Evolutionary conservation across 2,329 filamentous ascomycete genomes (phyloP).

Genomic region (Microcyclospora tardicrescens): DNA sequence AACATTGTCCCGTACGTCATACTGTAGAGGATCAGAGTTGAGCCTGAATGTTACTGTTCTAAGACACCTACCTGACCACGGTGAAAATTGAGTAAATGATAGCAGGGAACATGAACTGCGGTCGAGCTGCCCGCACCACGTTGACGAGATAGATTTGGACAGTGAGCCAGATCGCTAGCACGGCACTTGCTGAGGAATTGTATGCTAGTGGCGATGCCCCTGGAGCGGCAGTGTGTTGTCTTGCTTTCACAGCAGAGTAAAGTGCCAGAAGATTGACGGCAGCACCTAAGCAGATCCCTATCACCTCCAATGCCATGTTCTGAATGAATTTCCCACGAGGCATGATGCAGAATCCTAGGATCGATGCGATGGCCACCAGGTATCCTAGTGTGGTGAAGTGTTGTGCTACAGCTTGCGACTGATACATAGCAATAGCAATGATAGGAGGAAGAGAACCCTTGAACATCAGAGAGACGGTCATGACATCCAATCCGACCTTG

Average conservation of each 20-base stretch:
- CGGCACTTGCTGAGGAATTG: slow-evolving; percentile 60
- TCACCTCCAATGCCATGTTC: slow-evolving; percentile 47
- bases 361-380: slow-evolving; percentile 51
- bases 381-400: slow-evolving; percentile 47
- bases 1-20: slow-evolving; percentile 51
- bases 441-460: slow-evolving; percentile 24
- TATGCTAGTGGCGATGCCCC: slow-evolving; percentile 32
- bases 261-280: slow-evolving; percentile 49
- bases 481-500: slow-evolving; percentile 14
- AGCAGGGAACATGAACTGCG: slow-evolving; percentile 53
- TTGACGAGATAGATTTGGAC: slow-evolving; percentile 57
- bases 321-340: slow-evolving; percentile 61
- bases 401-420: slow-evolving; percentile 34
- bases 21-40: slow-evolving; percentile 10
- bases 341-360: slow-evolving; percentile 52
- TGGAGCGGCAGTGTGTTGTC: slow-evolving; percentile 40
- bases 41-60: no score
- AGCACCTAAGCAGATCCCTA: slow-evolving; percentile 44
- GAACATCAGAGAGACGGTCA: slow-evolving; percentile 20
- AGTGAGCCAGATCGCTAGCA: slow-evolving; percentile 59
- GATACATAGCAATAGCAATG: slow-evolving; percentile 26
- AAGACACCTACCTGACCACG: slow-evolving; percentile 34
- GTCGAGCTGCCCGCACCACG: slow-evolving; percentile 49
- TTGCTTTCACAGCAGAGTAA: slow-evolving; percentile 52
- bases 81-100: slow-evolving; percentile 59